A percentile compares a stretch with the other conserved stretches of the same genome.
Evolutionary conservation across 2,329 filamentous ascomycete genomes (phyloP).

Genomic region (Beauveria scarabaeidicola): DNA sequence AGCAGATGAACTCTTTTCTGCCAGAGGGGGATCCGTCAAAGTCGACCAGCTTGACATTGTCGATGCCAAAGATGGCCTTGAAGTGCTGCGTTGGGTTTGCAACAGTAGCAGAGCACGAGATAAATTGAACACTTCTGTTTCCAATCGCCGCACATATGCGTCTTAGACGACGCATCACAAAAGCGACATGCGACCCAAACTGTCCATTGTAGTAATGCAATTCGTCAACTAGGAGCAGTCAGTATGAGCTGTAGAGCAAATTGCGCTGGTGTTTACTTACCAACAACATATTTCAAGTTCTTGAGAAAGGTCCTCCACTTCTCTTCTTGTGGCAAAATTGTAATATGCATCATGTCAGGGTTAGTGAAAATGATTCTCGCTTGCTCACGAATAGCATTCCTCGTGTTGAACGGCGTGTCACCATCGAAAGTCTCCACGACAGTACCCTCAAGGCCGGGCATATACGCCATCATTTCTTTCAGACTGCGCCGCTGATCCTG

Average conservation of each 20-base stretch:
- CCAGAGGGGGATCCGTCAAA: constrained; percentile 87
- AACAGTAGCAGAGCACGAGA: constrained; percentile 94
- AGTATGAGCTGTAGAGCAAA: background rate
- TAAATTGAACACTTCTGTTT: constrained; percentile 76
- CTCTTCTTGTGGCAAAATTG: constrained; percentile 85
- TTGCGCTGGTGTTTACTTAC: constrained; percentile 25
- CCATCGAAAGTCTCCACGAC: constrained; percentile 93
- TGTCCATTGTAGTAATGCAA: constrained; percentile 94
- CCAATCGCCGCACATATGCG: constrained; percentile 85
- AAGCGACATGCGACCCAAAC: constrained; percentile 86
- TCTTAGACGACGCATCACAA: constrained; percentile 84
- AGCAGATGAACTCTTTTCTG: constrained; percentile 90
- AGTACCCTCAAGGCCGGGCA: constrained; percentile 65
- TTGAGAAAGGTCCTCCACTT: constrained; percentile 82
- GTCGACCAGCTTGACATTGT: constrained; percentile 72
- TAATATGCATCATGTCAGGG: constrained; percentile 94
- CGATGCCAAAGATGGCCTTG: constrained; percentile 83
- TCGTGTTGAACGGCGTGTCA: constrained; percentile 75
- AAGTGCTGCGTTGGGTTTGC: constrained; percentile 90
- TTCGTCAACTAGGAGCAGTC: constrained; percentile 55
- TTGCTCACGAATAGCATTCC: constrained; percentile 76
- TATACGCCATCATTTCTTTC: constrained; percentile 72
- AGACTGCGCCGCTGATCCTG: constrained; percentile 89
- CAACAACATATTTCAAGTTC: constrained; percentile 81
- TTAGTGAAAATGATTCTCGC: constrained; percentile 95